A percentile compares a stretch with the other conserved stretches of the same genome.
These are phyloP conservation scores for Mycosphaerelloides madeirae DNA, from an alignment of 2,329 filamentous ascomycete genomes.

Conservation along the genomic window DNA sequence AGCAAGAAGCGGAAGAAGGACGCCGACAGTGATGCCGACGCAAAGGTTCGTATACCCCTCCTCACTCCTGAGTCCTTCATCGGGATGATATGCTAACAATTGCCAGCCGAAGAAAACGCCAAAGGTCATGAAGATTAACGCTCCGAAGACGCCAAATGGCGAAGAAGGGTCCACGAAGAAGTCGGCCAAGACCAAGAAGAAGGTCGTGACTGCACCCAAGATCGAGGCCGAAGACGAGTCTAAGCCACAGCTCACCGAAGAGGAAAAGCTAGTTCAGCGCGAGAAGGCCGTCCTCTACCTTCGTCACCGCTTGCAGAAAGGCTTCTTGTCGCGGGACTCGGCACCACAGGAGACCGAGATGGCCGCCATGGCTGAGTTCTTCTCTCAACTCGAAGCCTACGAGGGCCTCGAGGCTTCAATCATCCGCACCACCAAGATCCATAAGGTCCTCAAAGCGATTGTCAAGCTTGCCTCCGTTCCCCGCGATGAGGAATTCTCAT, in stretches of 20 bases:
- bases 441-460: constrained; percentile 95
- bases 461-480: constrained; percentile 82
- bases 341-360: constrained; percentile 84
- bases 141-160: constrained; percentile 38
- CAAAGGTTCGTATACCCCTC: constrained; percentile 53
- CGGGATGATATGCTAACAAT: constrained; percentile 20
- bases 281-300: constrained; percentile 78
- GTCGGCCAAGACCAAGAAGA: constrained; percentile 54
- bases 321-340: constrained; percentile 78
- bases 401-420: constrained; percentile 80
- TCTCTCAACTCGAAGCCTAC: constrained; percentile 75
- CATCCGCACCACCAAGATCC: constrained; percentile 90
- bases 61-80: too few species aligned
- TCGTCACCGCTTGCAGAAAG: constrained; percentile 90
- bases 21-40: constrained; percentile 62
- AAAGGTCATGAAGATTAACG: constrained; percentile 46
- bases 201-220: constrained; percentile 48
- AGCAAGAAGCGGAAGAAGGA: constrained; percentile 79
- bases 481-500: constrained; percentile 80
- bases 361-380: constrained; percentile 69
- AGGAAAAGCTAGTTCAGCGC: constrained; percentile 53
- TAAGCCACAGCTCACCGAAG: constrained; percentile 51
- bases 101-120: constrained; percentile 46
- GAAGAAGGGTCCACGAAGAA: constrained; percentile 35
- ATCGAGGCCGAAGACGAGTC: constrained; percentile 55